Base-by-base conservation (phyloP, 2,329 filamentous ascomycete genomes). In the Pseudopyrenochaeta lycopersici region DNA sequence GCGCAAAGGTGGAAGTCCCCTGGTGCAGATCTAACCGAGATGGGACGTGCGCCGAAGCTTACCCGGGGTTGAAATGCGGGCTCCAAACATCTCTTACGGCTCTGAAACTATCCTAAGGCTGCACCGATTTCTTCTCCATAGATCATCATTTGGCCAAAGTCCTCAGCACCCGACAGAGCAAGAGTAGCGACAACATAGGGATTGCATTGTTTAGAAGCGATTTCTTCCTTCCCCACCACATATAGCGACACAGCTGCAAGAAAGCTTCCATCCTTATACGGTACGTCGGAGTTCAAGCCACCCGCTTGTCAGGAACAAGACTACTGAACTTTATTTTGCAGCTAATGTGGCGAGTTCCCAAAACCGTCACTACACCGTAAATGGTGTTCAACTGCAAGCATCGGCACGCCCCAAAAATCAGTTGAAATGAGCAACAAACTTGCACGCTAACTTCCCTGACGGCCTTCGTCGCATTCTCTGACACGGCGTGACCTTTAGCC, bases 31-130 rank as follows among this genome's bases (percentile, higher is more conserved):
- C 60, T 58, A 56, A 47, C 59, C 54, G 58, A 60, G 58, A 41
- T 45, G 29, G 52, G 50, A 44, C 53, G 58, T 60, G 62, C 62
- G 48, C 54, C 50, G 54, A 55, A 60, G 53, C 47, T 33, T 14
- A 15, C 39, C 41, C 36, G 7, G 38, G 21, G 29, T 33, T 39
- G 14, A 50, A 51, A 56, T 46, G 46, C 18, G 49, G 46, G 51
- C 40, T 49, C 62, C 49, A 58, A 58, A 56, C 52, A 51, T 45
- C 46, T 62, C 52, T 46, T 54, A 58, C 54, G 12, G 29, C 42
- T 51, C 47, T 65, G 62, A 65, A 67, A 67, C 64, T 39, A 40
- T 56, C 46, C 62, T 32, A 53, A 54, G 48, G 50, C 54, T 50
- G n/a, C n/a, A 35, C 35, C 45, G 48, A 35, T 18, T 32, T 40